A percentile compares a stretch with the other conserved stretches of the same genome.
Conservation (phyloP, 148 eudicot genomes). For the Vaccinium corymbosum region DNA sequence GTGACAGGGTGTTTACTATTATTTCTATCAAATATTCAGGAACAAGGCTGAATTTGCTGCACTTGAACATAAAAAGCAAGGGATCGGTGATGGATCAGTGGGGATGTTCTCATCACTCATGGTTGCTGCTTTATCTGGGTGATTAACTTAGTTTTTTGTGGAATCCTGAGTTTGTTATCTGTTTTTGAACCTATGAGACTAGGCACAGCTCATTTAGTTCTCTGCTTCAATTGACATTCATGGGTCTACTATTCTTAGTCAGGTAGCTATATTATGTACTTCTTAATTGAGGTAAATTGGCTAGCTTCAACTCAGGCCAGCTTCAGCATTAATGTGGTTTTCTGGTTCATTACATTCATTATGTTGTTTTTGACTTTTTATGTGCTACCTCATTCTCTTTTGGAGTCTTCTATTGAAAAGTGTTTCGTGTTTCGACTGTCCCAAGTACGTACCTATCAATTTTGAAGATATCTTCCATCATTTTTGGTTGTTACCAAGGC, state of each 20-base stretch:
- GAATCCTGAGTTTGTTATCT: constrained; percentile 4
- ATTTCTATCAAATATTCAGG: constrained; percentile 99
- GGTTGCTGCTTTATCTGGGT: constrained; percentile 98
- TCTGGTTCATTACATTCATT: background rate
- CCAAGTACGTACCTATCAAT: background rate
- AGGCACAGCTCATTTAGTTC: background rate
- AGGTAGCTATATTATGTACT: background rate
- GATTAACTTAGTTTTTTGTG: constrained; percentile 20
- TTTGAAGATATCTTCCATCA: background rate
- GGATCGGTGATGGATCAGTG: constrained; percentile 93
- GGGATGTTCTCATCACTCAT: constrained; percentile 89
- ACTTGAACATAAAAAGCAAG: constrained; percentile 64
- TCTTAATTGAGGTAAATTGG: background rate
- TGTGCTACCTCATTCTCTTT: background rate
- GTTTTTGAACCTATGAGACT: background rate
- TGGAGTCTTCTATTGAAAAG: background rate
- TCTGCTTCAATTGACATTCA: background rate
- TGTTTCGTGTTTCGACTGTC: background rate
- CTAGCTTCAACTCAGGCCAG: constrained; percentile 1
- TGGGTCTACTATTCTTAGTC: background rate
- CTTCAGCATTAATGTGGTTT: background rate
- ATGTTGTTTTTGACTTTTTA: no score
- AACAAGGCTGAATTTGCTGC: constrained; percentile 82
- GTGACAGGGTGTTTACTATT: constrained; percentile 99
- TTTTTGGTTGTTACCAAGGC: background rate